phyloP scores from a whole-genome alignment of 2,329 filamentous ascomycete species.

The Alternaria conjuncta region DNA sequence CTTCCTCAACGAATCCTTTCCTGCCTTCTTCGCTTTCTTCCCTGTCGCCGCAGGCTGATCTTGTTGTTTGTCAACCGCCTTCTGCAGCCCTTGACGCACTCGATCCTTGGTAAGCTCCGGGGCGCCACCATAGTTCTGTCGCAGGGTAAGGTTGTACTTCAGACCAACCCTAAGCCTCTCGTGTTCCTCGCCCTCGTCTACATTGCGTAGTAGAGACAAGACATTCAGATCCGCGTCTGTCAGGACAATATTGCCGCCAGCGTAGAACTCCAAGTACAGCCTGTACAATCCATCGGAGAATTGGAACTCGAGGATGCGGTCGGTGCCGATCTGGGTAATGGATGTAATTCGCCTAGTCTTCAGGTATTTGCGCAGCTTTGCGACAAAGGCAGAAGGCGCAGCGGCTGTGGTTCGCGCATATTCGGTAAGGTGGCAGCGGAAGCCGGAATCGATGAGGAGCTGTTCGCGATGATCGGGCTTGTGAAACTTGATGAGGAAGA shows the following conservation, averaged over 20 bases:
- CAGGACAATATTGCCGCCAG: slow-evolving; percentile 91
- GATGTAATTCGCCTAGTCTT: slow-evolving; percentile 84
- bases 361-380: slow-evolving; percentile 82
- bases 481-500: slow-evolving; percentile 93
- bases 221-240: slow-evolving; percentile 87
- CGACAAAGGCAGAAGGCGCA: slow-evolving; percentile 84
- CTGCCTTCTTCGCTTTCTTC: slow-evolving; percentile 76
- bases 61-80: slow-evolving; percentile 66
- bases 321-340: slow-evolving; percentile 86
- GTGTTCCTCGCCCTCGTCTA: slow-evolving; percentile 81
- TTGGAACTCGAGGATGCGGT: slow-evolving; percentile 88
- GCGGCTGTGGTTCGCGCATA: slow-evolving; percentile 87
- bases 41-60: slow-evolving; percentile 55
- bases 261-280: slow-evolving; percentile 94
- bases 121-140: slow-evolving; percentile 81
- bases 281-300: slow-evolving; percentile 92
- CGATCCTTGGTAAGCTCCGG: slow-evolving; percentile 77
- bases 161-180: slow-evolving; percentile 80
- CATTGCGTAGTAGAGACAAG: slow-evolving; percentile 78
- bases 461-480: slow-evolving; percentile 90
- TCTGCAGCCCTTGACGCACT: slow-evolving; percentile 71
- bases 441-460: slow-evolving; percentile 90
- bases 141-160: slow-evolving; percentile 78
- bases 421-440: slow-evolving; percentile 91
- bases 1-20: slow-evolving; percentile 77